Percentiles rank a stretch among this genome's conserved stretches.
phyloP scores from a whole-genome alignment of 1,139 yeast genomes.

The Kodamaea derodonti region DNA sequence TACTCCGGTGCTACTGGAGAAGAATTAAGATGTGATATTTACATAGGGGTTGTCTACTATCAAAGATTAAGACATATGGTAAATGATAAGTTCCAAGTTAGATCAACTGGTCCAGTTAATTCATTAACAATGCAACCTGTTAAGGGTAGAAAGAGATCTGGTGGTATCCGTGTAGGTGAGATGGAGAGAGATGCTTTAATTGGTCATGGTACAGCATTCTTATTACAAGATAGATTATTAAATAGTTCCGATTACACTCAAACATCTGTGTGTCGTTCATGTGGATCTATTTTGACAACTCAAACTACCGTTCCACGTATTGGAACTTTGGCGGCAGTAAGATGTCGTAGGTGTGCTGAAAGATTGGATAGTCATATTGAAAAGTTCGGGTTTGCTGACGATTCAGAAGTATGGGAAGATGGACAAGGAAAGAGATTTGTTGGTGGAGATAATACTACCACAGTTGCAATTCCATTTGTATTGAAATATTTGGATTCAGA shows the following conservation, averaged over 20 bases:
- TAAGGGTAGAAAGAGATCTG: constrained; percentile 97
- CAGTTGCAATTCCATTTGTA: constrained; percentile 96
- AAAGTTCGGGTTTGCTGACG: constrained; percentile 50
- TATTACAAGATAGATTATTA: constrained; percentile 89
- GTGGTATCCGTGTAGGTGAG: constrained; percentile 99
- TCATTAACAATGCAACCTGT: constrained; percentile 98
- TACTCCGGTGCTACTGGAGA: constrained; percentile 99
- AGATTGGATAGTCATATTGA: constrained; percentile 46
- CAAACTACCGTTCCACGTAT: constrained; percentile 89
- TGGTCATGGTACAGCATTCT: constrained; percentile 98
- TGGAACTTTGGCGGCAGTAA: constrained; percentile 71
- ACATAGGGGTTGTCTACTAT: constrained; percentile 94
- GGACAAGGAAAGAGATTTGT: constrained; percentile 88
- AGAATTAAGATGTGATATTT: constrained; percentile 92
- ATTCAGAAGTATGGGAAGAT: constrained; percentile 93
- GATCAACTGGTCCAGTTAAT: constrained; percentile 98
- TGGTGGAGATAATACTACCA: constrained; percentile 90
- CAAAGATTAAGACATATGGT: constrained; percentile 99
- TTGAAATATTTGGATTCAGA: constrained; percentile 94
- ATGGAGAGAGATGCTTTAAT: constrained; percentile 99
- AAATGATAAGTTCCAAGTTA: constrained; percentile 97
- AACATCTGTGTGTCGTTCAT: constrained; percentile 81
- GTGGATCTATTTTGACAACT: constrained; percentile 89
- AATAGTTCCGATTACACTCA: constrained; percentile 96
- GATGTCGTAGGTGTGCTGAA: constrained; percentile 90